Evolutionary conservation across 2,329 filamentous ascomycete species (phyloP), one percentile per base, ranked within the genome.

Genomic region (Boeremia exigua): DNA sequence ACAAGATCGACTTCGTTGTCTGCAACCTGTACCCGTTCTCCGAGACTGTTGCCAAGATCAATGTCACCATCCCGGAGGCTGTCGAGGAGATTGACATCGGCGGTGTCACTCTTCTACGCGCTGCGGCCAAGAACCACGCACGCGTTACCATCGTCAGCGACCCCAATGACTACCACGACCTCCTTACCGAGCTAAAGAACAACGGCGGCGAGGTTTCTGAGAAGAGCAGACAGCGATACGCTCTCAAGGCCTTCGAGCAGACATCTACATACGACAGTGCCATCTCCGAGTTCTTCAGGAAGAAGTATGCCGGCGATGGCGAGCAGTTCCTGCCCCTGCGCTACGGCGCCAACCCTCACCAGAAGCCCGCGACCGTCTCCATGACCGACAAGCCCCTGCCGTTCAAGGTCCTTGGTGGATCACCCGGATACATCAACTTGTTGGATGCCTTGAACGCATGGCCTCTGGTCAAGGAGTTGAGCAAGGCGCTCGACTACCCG

Each of bases 1-100:
- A 75, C 54, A 75, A 75, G 69, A 75, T 78, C 45, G 76, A 78
- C 62, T 78, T 74, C 45, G 74, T 77, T 50, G 78, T 99, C 75
- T 98, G 95, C 88, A 99, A 99, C 81, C 85, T 99, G 38, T 98
- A 99, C 79, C 95, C 95, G 11, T 99, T 99, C 87, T 97, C 97
- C 82, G 93, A 98, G 76, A 99, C 95, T 29, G 88, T 99, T 68
- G 90, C 92, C 69, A 96, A 97, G 84, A 88, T 96, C 81, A 96
- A 96, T 72, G 95, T 99, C 71, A 98, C 94, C 59, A 91, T 99
- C 61, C 87, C 91, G 47, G 94, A 99, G 80, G 95, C 95, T 47
- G 94, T 99, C 34, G 95, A 99, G 81, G 95, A 99, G 82, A 96
- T 99, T 71, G 95, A 99, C 79, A 97, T 99, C 74, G 95, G 75